A percentile compares a stretch with the other conserved stretches of the same genome.
Evolutionary conservation across 257 asterid genomes (phyloP).

Genomic region (Scutellaria baicalensis): DNA sequence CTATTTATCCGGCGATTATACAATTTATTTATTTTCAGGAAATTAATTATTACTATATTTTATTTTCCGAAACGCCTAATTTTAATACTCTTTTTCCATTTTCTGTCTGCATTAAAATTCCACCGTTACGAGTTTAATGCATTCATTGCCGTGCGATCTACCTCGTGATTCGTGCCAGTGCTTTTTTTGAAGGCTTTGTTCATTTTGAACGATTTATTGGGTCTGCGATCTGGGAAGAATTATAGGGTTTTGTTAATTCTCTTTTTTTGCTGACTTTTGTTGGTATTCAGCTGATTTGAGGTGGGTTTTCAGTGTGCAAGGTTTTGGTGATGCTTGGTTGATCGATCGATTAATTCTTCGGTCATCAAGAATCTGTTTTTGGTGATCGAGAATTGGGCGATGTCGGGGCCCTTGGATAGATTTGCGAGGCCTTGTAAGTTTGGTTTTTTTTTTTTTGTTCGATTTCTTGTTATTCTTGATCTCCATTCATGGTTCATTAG

Average conservation of each 20-base stretch:
- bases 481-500: slow-evolving; percentile 16
- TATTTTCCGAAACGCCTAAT: background rate
- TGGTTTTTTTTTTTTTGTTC: no score
- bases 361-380: slow-evolving; percentile 6
- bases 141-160: slow-evolving; percentile 34
- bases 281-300: slow-evolving; percentile 13
- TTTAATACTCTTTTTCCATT: background rate
- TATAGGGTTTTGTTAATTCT: background rate
- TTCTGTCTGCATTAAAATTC: slow-evolving; percentile 8
- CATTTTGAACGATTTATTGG: background rate
- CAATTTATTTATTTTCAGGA: background rate
- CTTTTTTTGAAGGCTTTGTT: slow-evolving; percentile 13
- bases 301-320: background rate
- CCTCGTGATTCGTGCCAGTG: slow-evolving; percentile 39
- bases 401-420: slow-evolving; percentile 87
- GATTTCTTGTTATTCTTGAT: slow-evolving; percentile 4
- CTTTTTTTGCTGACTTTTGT: background rate
- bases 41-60: background rate
- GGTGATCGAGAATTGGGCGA: slow-evolving; percentile 32
- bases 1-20: slow-evolving; percentile 26
- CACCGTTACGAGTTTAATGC: slow-evolving; percentile 29
- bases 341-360: slow-evolving; percentile 8
- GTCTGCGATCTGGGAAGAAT: slow-evolving; percentile 17
- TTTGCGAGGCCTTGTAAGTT: slow-evolving; percentile 85
- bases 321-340: slow-evolving; percentile 20